Percentiles rank a stretch among this genome's conserved stretches.
These are phyloP conservation scores for Phytophthora chlamydospora DNA, from an alignment of 352 stramenopile species.

Conservation along the genomic window DNA sequence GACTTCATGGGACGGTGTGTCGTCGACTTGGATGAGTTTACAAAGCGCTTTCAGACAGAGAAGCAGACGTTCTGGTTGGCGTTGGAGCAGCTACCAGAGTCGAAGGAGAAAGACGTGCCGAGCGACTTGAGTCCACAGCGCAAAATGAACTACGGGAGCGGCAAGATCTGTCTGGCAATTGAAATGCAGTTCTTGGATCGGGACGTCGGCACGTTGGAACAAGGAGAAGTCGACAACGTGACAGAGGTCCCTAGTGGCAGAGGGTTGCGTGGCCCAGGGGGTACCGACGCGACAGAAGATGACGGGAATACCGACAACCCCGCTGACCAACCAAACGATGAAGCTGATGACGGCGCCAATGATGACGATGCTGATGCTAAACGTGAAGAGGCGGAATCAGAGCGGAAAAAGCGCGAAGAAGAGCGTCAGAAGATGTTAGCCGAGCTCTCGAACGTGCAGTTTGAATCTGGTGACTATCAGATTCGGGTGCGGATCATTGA, in stretches of 20 bases:
- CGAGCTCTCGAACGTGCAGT: conserved; percentile 76
- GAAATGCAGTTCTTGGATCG: conserved; percentile 63
- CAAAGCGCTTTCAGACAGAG: conserved; percentile 41
- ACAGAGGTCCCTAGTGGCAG: conserved; percentile 56
- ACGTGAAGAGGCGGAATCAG: conserved; percentile 51
- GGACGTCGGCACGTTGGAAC: conserved; percentile 58
- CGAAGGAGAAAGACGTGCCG: conserved; percentile 32
- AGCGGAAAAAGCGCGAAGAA: conserved; percentile 69
- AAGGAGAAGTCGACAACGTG: conserved; percentile 73
- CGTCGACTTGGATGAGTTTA: conserved; percentile 71
- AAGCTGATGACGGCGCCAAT: conserved; percentile 37
- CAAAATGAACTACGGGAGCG: conserved; percentile 53
- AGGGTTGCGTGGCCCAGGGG: conserved; percentile 37
- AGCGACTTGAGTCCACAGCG: conserved; percentile 58
- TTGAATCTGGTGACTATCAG: conserved; percentile 86
- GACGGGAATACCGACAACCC: conserved; percentile 33
- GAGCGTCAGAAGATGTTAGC: conserved; percentile 79
- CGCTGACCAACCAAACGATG: conserved; percentile 38
- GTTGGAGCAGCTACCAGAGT: conserved; percentile 54
- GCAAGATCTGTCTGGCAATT: conserved; percentile 72
- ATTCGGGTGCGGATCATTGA: conserved; percentile 90
- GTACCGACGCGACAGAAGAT: conserved; percentile 13
- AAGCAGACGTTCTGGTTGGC: conserved; percentile 79
- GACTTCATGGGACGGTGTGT: conserved; percentile 78
- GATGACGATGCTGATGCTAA: conserved; percentile 42